Base-by-base conservation (phyloP, 441 rosid genomes). In the Metrosideros polymorpha region DNA sequence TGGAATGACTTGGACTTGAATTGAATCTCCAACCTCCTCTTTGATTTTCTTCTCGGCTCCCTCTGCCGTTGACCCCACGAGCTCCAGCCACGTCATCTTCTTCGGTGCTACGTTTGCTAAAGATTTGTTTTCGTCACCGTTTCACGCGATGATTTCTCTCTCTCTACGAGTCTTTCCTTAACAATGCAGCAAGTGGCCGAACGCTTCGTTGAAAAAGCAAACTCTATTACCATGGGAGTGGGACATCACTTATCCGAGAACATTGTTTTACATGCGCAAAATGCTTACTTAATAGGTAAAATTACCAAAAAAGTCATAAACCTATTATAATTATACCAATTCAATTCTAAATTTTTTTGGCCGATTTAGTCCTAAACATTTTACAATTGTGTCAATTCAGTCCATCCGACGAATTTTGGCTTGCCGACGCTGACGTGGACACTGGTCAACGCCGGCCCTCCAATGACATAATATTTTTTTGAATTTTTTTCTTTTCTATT, bases 31-130 rank as follows among this genome's bases (percentile, higher is more conserved):
- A 39, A 89, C 86, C n/a, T 90, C 91, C 82, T 91, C 89, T 87
- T 91, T 91, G 29, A 92, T 90, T 90, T 90, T 90, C 86, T 82
- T 91, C 89, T 91, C 91, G 6, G 92, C 92, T 88, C 90, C 94
- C 22, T 92, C 93, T 0, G 91, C 89, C 22, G 77, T 84, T 12
- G 87, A 53, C 17, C 91, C 92, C 61, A 90, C 91, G 35, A 90
- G 86, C 87, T 89, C 90, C 0, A 90, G 92, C 91, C 93, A 91
- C n/a, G 87, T 84, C 82, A 29, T 52, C 84, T 83, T 87, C 83
- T 84, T 87, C 1, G 63, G 39, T 22, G 49, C 59, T 12, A 59
- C 39, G 86, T 82, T 89, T 47, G 87, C n/a, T 91, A 71, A 12
- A 15, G 17, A 13, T 10, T 35, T 15, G n/a, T 39, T 71, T 47